Conservation (phyloP, 2,329 filamentous ascomycete species). For the Xylaria sp. region DNA sequence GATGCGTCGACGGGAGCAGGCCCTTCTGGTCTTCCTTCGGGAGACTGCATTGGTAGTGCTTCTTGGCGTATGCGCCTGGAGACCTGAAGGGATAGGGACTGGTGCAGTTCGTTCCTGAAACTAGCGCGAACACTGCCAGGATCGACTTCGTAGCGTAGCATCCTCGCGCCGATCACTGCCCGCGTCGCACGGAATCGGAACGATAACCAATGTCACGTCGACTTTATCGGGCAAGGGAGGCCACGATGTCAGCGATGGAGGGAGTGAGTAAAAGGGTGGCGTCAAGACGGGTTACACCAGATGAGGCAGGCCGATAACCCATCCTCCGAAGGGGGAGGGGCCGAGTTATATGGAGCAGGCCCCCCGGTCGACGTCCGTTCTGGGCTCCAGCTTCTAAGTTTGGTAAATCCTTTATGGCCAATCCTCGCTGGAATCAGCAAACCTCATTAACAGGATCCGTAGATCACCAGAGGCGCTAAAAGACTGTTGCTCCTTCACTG, state of each 20-base stretch:
- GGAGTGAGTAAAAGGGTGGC: neutral
- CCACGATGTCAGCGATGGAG: neutral
- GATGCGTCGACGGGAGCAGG: neutral
- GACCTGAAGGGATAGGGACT: constrained; percentile 7
- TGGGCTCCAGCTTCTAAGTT: constrained; percentile 6
- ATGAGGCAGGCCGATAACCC: neutral
- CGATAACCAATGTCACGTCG: neutral
- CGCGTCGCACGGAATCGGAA: neutral
- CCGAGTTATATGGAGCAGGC: constrained; percentile 1
- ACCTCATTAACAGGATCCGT: neutral
- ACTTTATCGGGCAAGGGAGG: neutral
- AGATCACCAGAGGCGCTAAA: neutral
- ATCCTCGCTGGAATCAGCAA: constrained; percentile 4
- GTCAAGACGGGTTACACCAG: neutral
- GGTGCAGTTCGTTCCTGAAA: constrained; percentile 10
- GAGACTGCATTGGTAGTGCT: constrained; percentile 11
- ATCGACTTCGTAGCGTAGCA: constrained; percentile 11
- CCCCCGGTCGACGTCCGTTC: neutral
- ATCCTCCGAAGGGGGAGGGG: neutral
- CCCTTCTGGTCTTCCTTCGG: constrained; percentile 1
- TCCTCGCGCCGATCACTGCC: constrained; percentile 14
- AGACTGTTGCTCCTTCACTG: neutral
- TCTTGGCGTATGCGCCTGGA: constrained; percentile 22
- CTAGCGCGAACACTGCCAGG: neutral
- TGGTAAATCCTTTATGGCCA: constrained; percentile 3